phyloP scores from a whole-genome alignment of 208 protist genomes.

The Vickermania ingenoplastis region DNA sequence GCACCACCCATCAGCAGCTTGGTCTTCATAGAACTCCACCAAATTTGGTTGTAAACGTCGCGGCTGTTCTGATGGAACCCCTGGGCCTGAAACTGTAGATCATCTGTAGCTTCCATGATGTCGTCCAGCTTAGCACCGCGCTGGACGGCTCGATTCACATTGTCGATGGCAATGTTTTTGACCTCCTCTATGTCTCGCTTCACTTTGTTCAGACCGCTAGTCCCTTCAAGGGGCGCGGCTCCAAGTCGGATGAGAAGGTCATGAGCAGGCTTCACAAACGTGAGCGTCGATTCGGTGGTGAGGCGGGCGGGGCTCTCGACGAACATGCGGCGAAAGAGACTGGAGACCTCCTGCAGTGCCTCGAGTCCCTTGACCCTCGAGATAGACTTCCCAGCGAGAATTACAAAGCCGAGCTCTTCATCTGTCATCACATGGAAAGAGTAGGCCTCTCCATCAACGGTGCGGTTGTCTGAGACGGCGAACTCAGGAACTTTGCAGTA shows the following conservation, averaged over 20 bases:
- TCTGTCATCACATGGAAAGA: constrained; percentile 82
- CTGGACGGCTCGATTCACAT: constrained; percentile 75
- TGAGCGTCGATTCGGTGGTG: constrained; percentile 41
- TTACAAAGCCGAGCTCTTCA: constrained; percentile 56
- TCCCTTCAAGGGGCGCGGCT: constrained; percentile 6
- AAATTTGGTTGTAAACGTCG: constrained; percentile 75
- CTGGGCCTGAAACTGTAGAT: constrained; percentile 81
- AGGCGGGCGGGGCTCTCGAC: constrained; percentile 57
- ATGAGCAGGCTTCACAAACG: constrained; percentile 55
- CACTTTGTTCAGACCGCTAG: constrained; percentile 48
- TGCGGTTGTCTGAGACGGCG: constrained; percentile 57
- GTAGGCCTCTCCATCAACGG: constrained; percentile 21
- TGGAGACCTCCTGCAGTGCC: constrained; percentile 55
- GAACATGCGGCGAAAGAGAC: constrained; percentile 83
- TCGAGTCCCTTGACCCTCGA: constrained; percentile 47
- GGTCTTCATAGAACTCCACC: constrained; percentile 80
- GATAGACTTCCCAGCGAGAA: constrained; percentile 39
- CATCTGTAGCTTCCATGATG: constrained; percentile 81
- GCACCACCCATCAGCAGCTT: constrained; percentile 58
- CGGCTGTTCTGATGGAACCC: constrained; percentile 80
- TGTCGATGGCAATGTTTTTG: constrained; percentile 76
- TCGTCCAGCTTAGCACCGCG: constrained; percentile 80
- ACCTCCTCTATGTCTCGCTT: constrained; percentile 75
- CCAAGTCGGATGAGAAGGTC: constrained; percentile 55
- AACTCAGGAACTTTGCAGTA: constrained; percentile 67